Percentiles rank a stretch among this genome's conserved stretches.
Evolutionary conservation across 192 early-diverging fungal genomes (phyloP).

Genomic region (Linnemannia exigua): DNA sequence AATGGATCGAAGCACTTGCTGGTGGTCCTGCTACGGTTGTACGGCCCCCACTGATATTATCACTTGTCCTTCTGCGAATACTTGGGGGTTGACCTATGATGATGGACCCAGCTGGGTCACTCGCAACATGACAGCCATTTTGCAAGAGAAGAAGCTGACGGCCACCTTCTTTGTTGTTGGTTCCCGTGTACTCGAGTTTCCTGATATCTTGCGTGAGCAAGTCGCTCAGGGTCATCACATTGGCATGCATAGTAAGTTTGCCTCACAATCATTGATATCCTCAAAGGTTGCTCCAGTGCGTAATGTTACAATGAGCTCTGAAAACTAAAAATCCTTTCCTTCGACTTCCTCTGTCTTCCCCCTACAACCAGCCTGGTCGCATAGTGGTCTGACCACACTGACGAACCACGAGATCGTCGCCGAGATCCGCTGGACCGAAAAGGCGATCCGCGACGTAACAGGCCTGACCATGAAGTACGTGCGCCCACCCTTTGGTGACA

Average conservation of each 20-base stretch:
- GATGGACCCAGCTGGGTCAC: slow-evolving; percentile 60
- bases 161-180: slow-evolving; percentile 66
- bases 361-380: slow-evolving; percentile 65
- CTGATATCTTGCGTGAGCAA: slow-evolving; percentile 57
- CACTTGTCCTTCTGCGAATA: slow-evolving; percentile 36
- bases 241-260: slow-evolving; percentile 66
- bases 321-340: not conserved
- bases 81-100: slow-evolving; percentile 64
- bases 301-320: too few relatives aligned
- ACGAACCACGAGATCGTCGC: slow-evolving; percentile 64
- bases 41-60: slow-evolving; percentile 41
- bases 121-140: slow-evolving; percentile 43
- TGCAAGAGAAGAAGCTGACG: slow-evolving; percentile 43
- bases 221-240: slow-evolving; percentile 61
- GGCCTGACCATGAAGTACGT: slow-evolving; percentile 65
- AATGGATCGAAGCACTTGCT: slow-evolving; percentile 28
- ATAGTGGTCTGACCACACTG: slow-evolving; percentile 64
- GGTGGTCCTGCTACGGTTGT: slow-evolving; percentile 54
- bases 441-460: slow-evolving; percentile 65
- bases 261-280: not conserved
- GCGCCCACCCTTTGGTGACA: slow-evolving; percentile 71
- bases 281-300: not conserved
- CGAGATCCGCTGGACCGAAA: slow-evolving; percentile 68
- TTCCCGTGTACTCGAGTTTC: slow-evolving; percentile 56
- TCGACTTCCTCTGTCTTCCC: not conserved